Evolutionary conservation across 306 rosid species (phyloP), one percentile per base, ranked within the genome.

Genomic region (Lotus japonicus): DNA sequence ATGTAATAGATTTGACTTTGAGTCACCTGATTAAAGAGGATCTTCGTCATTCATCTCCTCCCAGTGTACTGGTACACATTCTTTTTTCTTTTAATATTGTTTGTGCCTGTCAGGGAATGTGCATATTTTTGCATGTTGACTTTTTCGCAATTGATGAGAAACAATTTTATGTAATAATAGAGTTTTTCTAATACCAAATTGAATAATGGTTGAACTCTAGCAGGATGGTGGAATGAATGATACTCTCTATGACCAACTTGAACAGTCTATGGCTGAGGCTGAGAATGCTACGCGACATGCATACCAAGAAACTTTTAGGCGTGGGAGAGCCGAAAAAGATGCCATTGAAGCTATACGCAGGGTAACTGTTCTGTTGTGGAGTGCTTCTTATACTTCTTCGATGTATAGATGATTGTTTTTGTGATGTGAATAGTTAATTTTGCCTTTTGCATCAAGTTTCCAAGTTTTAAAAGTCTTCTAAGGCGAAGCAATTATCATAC

Each of bases 301-400:
- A 45, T 90, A 73, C 82, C 70, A 84, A 36, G 96, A 88, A 83
- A 68, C 86, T 26, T 13, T 82, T 16, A 79, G 82, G 31, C 88
- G 96, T n/a, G 86, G 85, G 59, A 85, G 81, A 72, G 96, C 95
- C 66, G 96, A 94, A 82, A 94, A 80, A 73, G 89, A 94, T 49
- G 90, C 95, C 66, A 38, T 90, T 60, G 87, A 85, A 31, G 83
- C 92, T 65, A 78, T 90, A 33, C 84, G 88, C 45, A 79, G 70
- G 92, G 99, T 94, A 86, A 64, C 0, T 60, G 63, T 42, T 68
- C 39, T 55, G 51, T 54, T 55, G 13, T 31, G 43, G 4, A 74
- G 38, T 67, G 14, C 33, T 71, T 65, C 58, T 44, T 48, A 14
- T 5, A 50, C 49, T 64, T 58, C 26, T 53, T n/a, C 50, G 2